Evolutionary conservation across 371 early-diverging fungal genomes (phyloP).

Genomic region (Mortierella sp.): DNA sequence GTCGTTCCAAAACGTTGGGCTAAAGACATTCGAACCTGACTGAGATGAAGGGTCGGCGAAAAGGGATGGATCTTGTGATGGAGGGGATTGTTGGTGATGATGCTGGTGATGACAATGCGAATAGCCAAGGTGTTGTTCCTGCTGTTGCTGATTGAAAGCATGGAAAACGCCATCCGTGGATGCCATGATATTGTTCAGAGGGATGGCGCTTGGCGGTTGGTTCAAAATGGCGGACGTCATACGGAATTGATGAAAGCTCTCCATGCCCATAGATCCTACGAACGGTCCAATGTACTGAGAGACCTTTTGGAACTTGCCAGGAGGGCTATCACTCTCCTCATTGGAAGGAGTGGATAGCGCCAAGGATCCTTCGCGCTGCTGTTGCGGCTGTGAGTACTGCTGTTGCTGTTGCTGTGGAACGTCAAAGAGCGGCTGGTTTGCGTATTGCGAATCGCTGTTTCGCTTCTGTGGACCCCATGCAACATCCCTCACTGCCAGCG

Average conservation of each 20-base stretch:
- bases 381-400: background rate
- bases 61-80: slow-evolving; percentile 1
- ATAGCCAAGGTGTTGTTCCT: slow-evolving; percentile 18
- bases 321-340: slow-evolving; percentile 15
- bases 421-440: slow-evolving; percentile 12
- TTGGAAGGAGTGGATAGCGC: slow-evolving; percentile 9
- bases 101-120: slow-evolving; percentile 25
- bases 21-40: background rate
- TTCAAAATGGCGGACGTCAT: slow-evolving; percentile 41
- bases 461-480: slow-evolving; percentile 16
- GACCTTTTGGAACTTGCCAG: slow-evolving; percentile 48
- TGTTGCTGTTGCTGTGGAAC: background rate
- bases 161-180: slow-evolving; percentile 9
- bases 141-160: slow-evolving; percentile 10
- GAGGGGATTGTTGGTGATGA: slow-evolving; percentile 6
- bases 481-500: slow-evolving; percentile 3
- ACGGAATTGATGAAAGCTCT: slow-evolving; percentile 43
- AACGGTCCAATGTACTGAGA: slow-evolving; percentile 48
- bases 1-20: slow-evolving; percentile 17
- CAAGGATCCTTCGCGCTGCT: slow-evolving; percentile 12
- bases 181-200: background rate
- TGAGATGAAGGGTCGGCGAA: background rate
- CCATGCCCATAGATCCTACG: slow-evolving; percentile 43
- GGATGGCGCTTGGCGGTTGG: slow-evolving; percentile 22
- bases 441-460: slow-evolving; percentile 27